Base-by-base conservation (phyloP, 1,139 yeast genomes). In the Suhomyces ambrosiae region DNA sequence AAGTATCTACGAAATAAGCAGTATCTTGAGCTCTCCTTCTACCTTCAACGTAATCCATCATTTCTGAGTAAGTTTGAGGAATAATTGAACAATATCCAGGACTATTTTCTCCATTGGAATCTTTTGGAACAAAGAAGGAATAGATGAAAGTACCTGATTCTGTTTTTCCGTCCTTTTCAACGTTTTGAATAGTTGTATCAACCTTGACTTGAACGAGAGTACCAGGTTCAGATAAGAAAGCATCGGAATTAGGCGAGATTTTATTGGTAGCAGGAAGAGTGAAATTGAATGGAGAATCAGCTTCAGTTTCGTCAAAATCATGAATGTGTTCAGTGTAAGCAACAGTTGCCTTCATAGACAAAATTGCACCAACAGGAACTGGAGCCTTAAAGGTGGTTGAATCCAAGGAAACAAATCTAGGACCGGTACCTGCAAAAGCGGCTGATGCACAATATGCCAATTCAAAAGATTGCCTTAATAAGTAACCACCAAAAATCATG, bases 401-500 rank as follows among this genome's bases (percentile, higher is more conserved):
- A 59, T 89, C 97, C 51, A 89, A 73, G 3, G 96, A 86, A 6
- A 88, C 88, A 52, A 89, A 89, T 54, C 96, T 73, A 26, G 97
- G 96, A 35, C 84, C 80, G 9, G 90, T 81, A 46, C 80, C 80
- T 1, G 95, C 73, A 53, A 89, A 87, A 2, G 94, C 87, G 5
- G 96, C 95, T 9, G 96, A 87, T 12, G 94, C 81, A 62, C 95
- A 86, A 60, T 89, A 89, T 2, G 96, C 97, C 52, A 89, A 76
- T 60, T 89, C 97, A 60, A 89, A 89, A 4, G 96, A 80, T 63
- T 88, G 96, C 61, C 96, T 80, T 67, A 89, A 76, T 54, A 89
- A 68, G 56, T 89, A 89, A 18, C 97, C 97, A 49, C 97, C 97
- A 60, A 89, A 89, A 36, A 89, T 86, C 90, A 89, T 88, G 62